Evolutionary conservation across 768 basidiomycete species (phyloP).

Genomic region (Kondoa malvinella): DNA sequence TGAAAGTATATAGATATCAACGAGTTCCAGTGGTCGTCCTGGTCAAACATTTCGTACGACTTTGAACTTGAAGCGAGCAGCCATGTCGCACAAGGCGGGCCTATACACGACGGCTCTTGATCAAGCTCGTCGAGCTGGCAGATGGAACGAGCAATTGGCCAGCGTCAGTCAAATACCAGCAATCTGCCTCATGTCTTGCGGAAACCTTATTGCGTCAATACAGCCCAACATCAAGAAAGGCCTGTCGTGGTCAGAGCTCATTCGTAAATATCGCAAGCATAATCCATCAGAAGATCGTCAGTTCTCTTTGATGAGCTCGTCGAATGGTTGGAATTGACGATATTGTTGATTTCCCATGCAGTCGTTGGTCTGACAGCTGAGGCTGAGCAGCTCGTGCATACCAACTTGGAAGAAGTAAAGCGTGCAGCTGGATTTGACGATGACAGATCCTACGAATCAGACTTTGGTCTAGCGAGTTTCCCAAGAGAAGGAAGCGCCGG

Average conservation of each 20-base stretch:
- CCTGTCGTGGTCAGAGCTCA: conserved; percentile 12
- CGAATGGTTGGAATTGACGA: neutral
- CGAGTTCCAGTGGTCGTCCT: too few relatives aligned
- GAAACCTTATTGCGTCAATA: neutral
- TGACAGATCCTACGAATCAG: neutral
- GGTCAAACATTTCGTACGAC: too few relatives aligned
- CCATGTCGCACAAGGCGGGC: neutral
- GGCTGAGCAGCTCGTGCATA: conserved; percentile 6
- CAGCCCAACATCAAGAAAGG: neutral
- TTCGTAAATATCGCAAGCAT: conserved; percentile 17
- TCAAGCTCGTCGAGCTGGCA: neutral
- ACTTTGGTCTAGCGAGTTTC: conserved; percentile 6
- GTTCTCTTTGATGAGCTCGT: neutral
- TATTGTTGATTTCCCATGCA: conserved; percentile 1
- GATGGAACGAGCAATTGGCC: neutral
- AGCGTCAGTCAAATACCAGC: neutral
- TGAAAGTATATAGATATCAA: too few relatives aligned
- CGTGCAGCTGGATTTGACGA: neutral
- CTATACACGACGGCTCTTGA: conserved; percentile 1
- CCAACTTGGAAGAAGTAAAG: conserved; percentile 2
- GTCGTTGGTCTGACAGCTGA: conserved; percentile 13
- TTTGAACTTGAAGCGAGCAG: too few relatives aligned
- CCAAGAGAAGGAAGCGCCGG: neutral
- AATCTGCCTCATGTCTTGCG: neutral
- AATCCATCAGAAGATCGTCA: conserved; percentile 4